Conservation (phyloP, 2,329 filamentous ascomycete species). For the Neurospora crassa region DNA sequence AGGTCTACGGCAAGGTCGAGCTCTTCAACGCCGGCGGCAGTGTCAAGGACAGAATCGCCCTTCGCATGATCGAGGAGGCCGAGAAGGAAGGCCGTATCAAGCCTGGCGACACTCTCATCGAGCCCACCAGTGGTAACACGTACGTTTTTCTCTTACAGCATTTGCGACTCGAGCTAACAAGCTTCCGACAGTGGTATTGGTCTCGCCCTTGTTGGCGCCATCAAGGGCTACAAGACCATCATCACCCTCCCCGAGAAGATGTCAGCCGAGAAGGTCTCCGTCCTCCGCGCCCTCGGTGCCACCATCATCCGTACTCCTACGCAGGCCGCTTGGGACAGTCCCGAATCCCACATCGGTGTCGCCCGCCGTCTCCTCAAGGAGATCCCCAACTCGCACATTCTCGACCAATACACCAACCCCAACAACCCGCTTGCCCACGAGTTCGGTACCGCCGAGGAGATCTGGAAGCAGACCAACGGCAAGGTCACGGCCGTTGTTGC, state of each 20-base stretch:
- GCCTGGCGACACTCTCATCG: conserved; percentile 93
- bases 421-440: conserved; percentile 95
- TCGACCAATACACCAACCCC: conserved; percentile 88
- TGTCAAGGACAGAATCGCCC: conserved; percentile 89
- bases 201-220: conserved; percentile 82
- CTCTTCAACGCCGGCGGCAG: conserved; percentile 90
- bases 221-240: conserved; percentile 97
- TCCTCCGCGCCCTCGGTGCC: conserved; percentile 84
- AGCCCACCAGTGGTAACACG: conserved; percentile 97
- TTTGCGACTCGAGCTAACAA: conserved; percentile 17
- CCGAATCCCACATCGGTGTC: conserved; percentile 95
- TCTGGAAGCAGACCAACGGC: conserved; percentile 83
- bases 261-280: conserved; percentile 95
- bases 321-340: conserved; percentile 86
- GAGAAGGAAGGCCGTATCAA: conserved; percentile 89
- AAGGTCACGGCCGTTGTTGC: conserved; percentile 77
- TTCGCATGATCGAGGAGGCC: conserved; percentile 95
- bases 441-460: conserved; percentile 87
- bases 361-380: conserved; percentile 85
- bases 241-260: conserved; percentile 99
- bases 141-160: conserved; percentile 22
- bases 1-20: conserved; percentile 86
- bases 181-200: conserved; percentile 63
- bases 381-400: conserved; percentile 90
- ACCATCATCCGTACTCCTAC: conserved; percentile 98